phyloP scores from a whole-genome alignment of 1,284 basidiomycete species.

The Vanrija sp. region DNA sequence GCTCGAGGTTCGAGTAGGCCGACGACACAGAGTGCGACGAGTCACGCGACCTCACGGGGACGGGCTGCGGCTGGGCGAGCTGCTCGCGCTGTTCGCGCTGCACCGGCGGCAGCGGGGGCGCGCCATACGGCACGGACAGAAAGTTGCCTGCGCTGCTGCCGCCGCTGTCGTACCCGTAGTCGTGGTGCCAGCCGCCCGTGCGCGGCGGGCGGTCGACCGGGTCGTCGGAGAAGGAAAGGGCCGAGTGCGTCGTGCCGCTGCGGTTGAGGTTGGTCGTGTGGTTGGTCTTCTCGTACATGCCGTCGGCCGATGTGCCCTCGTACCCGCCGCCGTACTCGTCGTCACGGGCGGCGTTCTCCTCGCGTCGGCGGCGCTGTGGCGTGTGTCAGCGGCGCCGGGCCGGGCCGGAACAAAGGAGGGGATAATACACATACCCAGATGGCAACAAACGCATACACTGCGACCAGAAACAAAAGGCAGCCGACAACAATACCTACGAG shows the following conservation, averaged over 20 bases:
- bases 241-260: constrained; percentile 13
- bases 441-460: no score
- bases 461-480: no score
- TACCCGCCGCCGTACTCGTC: constrained; percentile 1
- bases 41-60: neutral
- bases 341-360: neutral
- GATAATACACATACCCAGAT: no score
- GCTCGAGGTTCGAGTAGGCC: neutral
- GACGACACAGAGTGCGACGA: neutral
- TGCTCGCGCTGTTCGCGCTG: neutral
- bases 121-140: no score
- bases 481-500: no score
- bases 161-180: no score
- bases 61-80: neutral
- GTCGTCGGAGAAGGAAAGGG: constrained; percentile 15
- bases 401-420: no score
- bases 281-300: no score
- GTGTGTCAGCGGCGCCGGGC: no score
- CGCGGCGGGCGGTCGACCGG: neutral
- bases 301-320: neutral
- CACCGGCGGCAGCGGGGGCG: neutral
- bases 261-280: constrained; percentile 6
- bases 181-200: neutral
- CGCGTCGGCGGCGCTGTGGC: neutral
- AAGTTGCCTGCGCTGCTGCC: neutral